Evolutionary conservation across 2,329 filamentous ascomycete genomes (phyloP).

Genomic region (Paracamarosporium sp.): DNA sequence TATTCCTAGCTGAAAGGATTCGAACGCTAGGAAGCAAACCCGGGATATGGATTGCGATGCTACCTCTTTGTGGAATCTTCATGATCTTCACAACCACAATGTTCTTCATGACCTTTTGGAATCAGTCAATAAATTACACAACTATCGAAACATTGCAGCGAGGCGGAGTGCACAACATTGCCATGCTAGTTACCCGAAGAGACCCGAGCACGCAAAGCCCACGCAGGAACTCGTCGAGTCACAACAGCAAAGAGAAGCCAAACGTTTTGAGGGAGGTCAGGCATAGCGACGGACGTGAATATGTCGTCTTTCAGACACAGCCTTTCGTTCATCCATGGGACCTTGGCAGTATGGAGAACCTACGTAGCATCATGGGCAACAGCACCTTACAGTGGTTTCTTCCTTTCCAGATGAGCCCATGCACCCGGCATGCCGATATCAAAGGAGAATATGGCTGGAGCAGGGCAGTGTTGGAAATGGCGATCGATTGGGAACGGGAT

Average conservation of each 20-base stretch:
- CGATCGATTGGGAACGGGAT: constrained; percentile 30
- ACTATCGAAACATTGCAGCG: constrained; percentile 79
- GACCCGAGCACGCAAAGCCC: constrained; percentile 57
- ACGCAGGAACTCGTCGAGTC: constrained; percentile 20
- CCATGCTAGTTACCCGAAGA: constrained; percentile 60
- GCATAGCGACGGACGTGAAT: constrained; percentile 61
- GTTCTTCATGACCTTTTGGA: constrained; percentile 73
- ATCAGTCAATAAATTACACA: constrained; percentile 76
- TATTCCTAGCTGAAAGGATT: constrained; percentile 65
- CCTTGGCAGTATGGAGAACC: constrained; percentile 72
- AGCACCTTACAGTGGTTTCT: constrained; percentile 78
- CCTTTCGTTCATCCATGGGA: constrained; percentile 87
- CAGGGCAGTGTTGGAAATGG: constrained; percentile 57
- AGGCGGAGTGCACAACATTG: constrained; percentile 71
- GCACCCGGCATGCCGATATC: constrained; percentile 69
- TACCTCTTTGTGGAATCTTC: constrained; percentile 76
- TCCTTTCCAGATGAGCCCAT: constrained; percentile 77
- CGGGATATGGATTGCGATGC: constrained; percentile 63
- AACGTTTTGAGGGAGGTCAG: constrained; percentile 26
- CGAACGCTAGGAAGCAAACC: constrained; percentile 31
- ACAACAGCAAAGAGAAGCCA: constrained; percentile 11
- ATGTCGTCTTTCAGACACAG: constrained; percentile 77
- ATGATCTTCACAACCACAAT: constrained; percentile 81
- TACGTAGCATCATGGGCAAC: constrained; percentile 80
- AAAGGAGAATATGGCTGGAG: constrained; percentile 74